phyloP scores from a whole-genome alignment of 805 yeast species.

The Suhomyces vadensis region DNA sequence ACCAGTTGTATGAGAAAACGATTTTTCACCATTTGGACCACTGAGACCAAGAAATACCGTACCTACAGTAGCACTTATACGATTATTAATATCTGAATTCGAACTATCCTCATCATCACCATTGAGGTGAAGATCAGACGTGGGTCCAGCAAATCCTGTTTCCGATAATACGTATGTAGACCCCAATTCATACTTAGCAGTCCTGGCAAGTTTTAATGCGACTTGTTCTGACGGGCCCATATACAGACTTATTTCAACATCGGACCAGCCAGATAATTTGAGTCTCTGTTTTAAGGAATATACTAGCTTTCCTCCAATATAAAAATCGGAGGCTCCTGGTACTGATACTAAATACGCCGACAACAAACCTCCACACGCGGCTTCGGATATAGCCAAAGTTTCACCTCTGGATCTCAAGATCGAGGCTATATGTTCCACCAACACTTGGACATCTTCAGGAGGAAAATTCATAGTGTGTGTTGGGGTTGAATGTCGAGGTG shows the following conservation, averaged over 20 bases:
- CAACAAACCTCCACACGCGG: slow-evolving; percentile 86
- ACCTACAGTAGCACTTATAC: slow-evolving; percentile 47
- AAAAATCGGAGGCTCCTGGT: slow-evolving; percentile 83
- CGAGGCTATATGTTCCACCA: slow-evolving; percentile 59
- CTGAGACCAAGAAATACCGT: slow-evolving; percentile 70
- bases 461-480: slow-evolving; percentile 48
- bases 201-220: slow-evolving; percentile 74
- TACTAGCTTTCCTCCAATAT: slow-evolving; percentile 80
- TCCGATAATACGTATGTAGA: slow-evolving; percentile 81
- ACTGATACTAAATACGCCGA: slow-evolving; percentile 79
- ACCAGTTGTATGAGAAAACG: slow-evolving; percentile 49
- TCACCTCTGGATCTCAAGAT: slow-evolving; percentile 53
- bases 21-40: slow-evolving; percentile 60
- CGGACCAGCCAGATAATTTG: slow-evolving; percentile 76
- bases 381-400: slow-evolving; percentile 80
- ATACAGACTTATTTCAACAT: slow-evolving; percentile 64
- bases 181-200: slow-evolving; percentile 76
- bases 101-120: slow-evolving; percentile 22
- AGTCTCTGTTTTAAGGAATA: slow-evolving; percentile 75
- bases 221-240: slow-evolving; percentile 83
- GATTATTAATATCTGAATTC: slow-evolving; percentile 8
- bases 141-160: slow-evolving; percentile 87
- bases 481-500: background rate
- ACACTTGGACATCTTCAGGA: slow-evolving; percentile 50
- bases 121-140: slow-evolving; percentile 41